Conservation (phyloP, 768 basidiomycete genomes). For the Crepidotus variabilis region DNA sequence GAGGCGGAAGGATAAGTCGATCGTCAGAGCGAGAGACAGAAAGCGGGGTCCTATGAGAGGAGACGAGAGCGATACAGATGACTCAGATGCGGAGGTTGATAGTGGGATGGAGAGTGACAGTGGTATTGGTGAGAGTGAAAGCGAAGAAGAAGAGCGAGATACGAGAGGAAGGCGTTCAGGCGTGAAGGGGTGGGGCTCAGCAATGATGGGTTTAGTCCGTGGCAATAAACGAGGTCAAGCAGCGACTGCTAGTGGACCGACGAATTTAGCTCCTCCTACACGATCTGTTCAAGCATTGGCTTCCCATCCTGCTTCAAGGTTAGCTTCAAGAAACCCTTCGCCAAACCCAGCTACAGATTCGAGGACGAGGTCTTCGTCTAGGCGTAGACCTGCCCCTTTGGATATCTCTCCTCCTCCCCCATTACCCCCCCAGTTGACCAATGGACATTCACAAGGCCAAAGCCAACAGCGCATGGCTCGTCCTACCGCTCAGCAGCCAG, state of each 20-base stretch:
- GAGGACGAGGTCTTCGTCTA: not conserved
- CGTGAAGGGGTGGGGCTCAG: not conserved
- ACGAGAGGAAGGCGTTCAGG: not conserved
- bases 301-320: slow-evolving; percentile 1
- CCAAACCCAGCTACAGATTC: slow-evolving; percentile 6
- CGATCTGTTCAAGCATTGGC: not conserved
- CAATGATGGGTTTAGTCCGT: not conserved
- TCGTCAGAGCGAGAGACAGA: slow-evolving; percentile 1
- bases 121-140: not conserved
- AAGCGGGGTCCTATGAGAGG: slow-evolving; percentile 3
- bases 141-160: not conserved
- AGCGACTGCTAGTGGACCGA: not conserved
- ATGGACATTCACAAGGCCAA: not conserved
- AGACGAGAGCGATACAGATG: not conserved
- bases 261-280: not conserved
- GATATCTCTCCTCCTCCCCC: slow-evolving; percentile 8
- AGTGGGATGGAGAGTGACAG: not conserved
- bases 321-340: slow-evolving; percentile 8
- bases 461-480: not conserved
- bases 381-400: slow-evolving; percentile 11
- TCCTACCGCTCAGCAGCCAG: not conserved
- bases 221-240: not conserved
- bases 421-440: not conserved
- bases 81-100: not conserved
- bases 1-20: slow-evolving; percentile 7